These are phyloP conservation scores for grape (Vitis vinifera) DNA, from an alignment of 164 flowering plant genomes.

Conservation along the genomic window DNA sequence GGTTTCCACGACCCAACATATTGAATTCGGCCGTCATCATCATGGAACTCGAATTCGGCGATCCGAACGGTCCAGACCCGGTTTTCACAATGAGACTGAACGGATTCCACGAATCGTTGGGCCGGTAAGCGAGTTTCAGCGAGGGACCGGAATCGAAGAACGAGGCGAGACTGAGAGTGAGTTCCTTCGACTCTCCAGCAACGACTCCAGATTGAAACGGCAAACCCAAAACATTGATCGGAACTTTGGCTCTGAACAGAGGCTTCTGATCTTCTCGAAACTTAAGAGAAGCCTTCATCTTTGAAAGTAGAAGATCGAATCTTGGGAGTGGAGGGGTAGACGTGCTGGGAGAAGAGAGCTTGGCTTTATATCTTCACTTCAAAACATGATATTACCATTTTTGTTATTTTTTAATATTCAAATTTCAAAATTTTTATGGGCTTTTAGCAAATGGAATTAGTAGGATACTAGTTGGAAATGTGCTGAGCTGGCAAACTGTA, in stretches of 20 bases:
- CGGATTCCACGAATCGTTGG: constrained; percentile 67
- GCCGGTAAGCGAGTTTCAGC: constrained; percentile 55
- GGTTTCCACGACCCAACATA: constrained; percentile 45
- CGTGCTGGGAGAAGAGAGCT: neutral
- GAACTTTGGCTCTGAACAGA: constrained; percentile 61
- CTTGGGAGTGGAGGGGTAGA: neutral
- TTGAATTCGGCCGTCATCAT: constrained; percentile 73
- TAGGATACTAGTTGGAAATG: too few species aligned
- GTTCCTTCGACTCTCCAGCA: constrained; percentile 69
- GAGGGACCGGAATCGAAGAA: constrained; percentile 71
- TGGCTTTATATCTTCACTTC: too few species aligned
- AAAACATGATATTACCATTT: too few species aligned
- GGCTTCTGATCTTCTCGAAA: constrained; percentile 80
- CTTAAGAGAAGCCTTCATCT: constrained; percentile 75
- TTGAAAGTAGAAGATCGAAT: neutral
- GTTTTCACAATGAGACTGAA: constrained; percentile 62
- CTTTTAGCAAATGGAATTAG: too few species aligned
- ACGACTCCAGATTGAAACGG: constrained; percentile 67
- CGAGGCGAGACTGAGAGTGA: constrained; percentile 54
- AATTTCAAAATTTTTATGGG: too few species aligned
- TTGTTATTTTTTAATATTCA: too few species aligned
- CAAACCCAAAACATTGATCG: constrained; percentile 56
- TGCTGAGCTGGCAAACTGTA: too few species aligned
- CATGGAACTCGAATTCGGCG: constrained; percentile 61
- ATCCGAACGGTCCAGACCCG: constrained; percentile 65